Conservation (phyloP, 1,284 basidiomycete species). For the Rhodotorula mucilaginosa region DNA sequence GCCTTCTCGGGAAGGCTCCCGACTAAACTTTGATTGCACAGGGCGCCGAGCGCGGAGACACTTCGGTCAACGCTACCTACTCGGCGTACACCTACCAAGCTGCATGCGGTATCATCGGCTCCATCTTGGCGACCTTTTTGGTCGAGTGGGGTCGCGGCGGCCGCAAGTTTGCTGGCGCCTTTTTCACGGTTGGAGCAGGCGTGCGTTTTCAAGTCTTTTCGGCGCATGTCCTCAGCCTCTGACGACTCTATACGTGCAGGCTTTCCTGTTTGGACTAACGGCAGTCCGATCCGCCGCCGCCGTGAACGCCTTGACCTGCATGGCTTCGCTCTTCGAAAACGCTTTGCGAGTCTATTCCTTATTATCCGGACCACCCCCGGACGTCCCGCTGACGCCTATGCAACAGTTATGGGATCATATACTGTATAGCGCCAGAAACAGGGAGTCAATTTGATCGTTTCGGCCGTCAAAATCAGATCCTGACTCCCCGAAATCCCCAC, state of each 20-base stretch:
- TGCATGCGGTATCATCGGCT: neutral
- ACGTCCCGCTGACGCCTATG: neutral
- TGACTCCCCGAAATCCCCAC: too few species aligned
- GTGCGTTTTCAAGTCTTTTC: neutral
- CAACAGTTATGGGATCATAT: neutral
- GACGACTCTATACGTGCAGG: neutral
- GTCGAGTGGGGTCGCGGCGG: constrained; percentile 2
- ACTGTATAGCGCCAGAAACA: neutral
- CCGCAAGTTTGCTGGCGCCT: constrained; percentile 2
- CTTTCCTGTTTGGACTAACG: constrained; percentile 1
- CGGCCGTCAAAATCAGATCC: too few species aligned
- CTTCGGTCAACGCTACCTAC: neutral
- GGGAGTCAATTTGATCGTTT: too few species aligned
- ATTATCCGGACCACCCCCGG: neutral
- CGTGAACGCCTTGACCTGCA: constrained; percentile 3
- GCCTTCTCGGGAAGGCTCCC: neutral
- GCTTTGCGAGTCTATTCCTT: neutral
- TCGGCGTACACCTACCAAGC: neutral
- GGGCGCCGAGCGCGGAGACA: constrained; percentile 4
- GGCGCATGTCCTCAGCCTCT: neutral
- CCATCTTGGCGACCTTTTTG: neutral
- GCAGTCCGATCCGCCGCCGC: neutral
- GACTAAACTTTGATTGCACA: neutral
- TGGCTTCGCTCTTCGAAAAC: constrained; percentile 3
- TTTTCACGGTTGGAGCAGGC: constrained; percentile 1